These are phyloP conservation scores for Juncus inflexus DNA, from an alignment of 176 grass and related monocot genomes.

Conservation along the genomic window DNA sequence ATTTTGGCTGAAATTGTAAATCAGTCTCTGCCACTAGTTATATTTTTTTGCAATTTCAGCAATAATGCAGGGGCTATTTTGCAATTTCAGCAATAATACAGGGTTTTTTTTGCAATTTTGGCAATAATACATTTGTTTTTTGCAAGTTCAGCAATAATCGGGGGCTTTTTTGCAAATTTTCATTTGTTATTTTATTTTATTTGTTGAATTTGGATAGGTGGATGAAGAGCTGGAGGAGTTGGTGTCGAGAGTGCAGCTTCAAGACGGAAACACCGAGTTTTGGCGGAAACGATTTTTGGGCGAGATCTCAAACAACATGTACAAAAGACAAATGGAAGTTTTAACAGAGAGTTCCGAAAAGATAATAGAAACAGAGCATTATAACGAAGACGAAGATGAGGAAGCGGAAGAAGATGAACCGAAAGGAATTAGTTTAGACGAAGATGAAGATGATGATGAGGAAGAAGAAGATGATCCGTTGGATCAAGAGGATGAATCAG, in stretches of 20 bases:
- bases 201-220: constrained; percentile 45
- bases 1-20: no score
- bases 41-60: no score
- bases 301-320: constrained; percentile 52
- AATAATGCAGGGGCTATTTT: no score
- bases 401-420: constrained; percentile 74
- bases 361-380: constrained; percentile 43
- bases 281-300: constrained; percentile 91
- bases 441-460: constrained; percentile 46
- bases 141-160: constrained; percentile 6
- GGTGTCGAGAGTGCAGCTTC: constrained; percentile 77
- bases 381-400: constrained; percentile 35
- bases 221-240: constrained; percentile 81
- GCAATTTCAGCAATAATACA: no score
- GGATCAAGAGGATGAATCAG: constrained; percentile 77
- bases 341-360: constrained; percentile 32
- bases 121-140: no score
- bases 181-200: constrained; percentile 22
- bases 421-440: constrained; percentile 35
- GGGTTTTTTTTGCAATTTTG: no score
- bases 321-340: constrained; percentile 27
- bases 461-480: constrained; percentile 46
- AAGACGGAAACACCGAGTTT: constrained; percentile 95
- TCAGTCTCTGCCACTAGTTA: no score
- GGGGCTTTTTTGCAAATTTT: background rate